These are phyloP conservation scores for Botrytis cinerea DNA, from an alignment of 2,329 filamentous ascomycete species.

Conservation along the genomic window DNA sequence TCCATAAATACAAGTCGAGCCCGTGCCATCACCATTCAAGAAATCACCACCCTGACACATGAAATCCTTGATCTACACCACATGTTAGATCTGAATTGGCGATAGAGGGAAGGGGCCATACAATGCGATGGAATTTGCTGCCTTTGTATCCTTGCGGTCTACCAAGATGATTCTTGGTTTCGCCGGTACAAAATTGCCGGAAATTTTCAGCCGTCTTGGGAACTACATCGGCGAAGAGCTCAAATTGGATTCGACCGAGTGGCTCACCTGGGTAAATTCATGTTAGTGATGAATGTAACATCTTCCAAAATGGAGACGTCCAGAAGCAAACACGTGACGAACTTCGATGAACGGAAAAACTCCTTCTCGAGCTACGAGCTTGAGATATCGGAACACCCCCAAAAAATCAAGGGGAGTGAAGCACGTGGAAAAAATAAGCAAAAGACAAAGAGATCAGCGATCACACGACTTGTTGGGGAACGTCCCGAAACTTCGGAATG, in stretches of 20 bases:
- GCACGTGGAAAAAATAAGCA: not conserved
- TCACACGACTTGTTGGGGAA: not conserved
- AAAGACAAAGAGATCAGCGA: not conserved
- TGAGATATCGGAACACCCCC: not conserved
- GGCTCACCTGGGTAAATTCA: constrained; percentile 64
- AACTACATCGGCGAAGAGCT: constrained; percentile 82
- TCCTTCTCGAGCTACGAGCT: not conserved
- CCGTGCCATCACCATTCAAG: constrained; percentile 87
- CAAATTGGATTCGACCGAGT: constrained; percentile 83
- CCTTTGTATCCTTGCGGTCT: constrained; percentile 92
- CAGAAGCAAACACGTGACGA: constrained; percentile 35
- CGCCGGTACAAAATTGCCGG: constrained; percentile 93
- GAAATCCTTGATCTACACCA: constrained; percentile 75
- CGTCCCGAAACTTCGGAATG: not conserved
- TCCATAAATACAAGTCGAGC: constrained; percentile 85
- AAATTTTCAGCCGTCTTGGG: constrained; percentile 96
- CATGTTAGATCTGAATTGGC: not conserved
- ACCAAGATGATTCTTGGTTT: constrained; percentile 76
- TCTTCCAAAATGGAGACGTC: not conserved
- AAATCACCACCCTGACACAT: constrained; percentile 99
- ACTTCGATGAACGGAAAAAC: not conserved
- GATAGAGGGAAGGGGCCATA: constrained; percentile 48
- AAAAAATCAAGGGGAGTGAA: not conserved
- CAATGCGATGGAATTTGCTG: constrained; percentile 90
- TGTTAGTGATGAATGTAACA: constrained; percentile 15